phyloP scores from a whole-genome alignment of 306 rosid species.

The Arachis stenosperma region DNA sequence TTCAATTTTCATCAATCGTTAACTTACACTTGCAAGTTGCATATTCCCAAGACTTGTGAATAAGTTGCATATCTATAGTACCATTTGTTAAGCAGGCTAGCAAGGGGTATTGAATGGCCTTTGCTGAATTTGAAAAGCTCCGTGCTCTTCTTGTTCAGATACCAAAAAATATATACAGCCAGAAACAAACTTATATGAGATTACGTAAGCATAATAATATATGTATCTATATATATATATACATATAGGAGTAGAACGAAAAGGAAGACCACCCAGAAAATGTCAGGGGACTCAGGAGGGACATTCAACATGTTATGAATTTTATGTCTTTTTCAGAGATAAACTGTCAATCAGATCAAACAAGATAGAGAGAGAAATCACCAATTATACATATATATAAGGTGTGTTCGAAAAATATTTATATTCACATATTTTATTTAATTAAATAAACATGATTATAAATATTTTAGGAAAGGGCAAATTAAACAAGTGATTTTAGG shows the following conservation, averaged over 20 bases:
- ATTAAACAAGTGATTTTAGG: too few relatives aligned
- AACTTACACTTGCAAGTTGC: neutral
- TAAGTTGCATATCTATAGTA: neutral
- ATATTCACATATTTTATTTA: too few relatives aligned
- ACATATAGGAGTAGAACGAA: constrained; percentile 22
- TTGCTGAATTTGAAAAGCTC: constrained; percentile 10
- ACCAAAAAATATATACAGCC: neutral
- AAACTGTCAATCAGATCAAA: constrained; percentile 21
- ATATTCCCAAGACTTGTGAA: neutral
- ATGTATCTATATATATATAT: neutral
- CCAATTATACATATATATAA: too few relatives aligned
- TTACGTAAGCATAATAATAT: constrained; percentile 27
- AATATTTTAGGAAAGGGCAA: too few relatives aligned
- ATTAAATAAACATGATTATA: too few relatives aligned
- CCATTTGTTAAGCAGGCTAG: too few relatives aligned
- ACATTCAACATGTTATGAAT: constrained; percentile 24
- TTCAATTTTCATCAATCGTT: neutral
- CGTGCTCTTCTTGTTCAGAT: neutral
- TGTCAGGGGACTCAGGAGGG: constrained; percentile 36
- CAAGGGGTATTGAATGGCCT: neutral
- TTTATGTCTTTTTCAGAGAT: constrained; percentile 29
- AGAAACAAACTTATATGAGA: constrained; percentile 7
- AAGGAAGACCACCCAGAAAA: constrained; percentile 17
- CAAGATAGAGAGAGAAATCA: neutral
- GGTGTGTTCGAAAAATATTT: too few relatives aligned